Conservation (phyloP, 345 rosid species). For the Populus alba region DNA sequence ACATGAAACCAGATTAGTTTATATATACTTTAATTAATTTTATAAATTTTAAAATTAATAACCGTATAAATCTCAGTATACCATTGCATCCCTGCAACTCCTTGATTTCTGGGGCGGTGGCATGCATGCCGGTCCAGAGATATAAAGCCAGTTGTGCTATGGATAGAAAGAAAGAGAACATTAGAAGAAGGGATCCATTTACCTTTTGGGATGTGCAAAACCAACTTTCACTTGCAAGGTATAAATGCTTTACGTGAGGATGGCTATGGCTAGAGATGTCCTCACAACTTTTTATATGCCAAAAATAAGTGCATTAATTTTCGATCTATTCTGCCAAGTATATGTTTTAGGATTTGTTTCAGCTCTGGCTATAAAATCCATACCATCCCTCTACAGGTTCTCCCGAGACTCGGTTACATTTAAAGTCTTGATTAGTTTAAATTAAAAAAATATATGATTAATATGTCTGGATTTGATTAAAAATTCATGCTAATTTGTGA, state of each 20-base stretch:
- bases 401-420: too few relatives aligned
- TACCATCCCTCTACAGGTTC: too few relatives aligned
- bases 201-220: not conserved
- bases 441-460: too few relatives aligned
- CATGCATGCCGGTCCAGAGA: not conserved
- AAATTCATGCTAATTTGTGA: too few relatives aligned
- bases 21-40: fast-evolving
- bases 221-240: conserved; percentile 3
- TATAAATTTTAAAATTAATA: too few relatives aligned
- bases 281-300: not conserved
- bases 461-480: too few relatives aligned
- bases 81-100: not conserved
- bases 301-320: too few relatives aligned
- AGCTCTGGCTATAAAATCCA: too few relatives aligned
- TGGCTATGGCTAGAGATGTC: not conserved
- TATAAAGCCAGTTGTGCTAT: not conserved
- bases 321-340: too few relatives aligned
- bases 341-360: too few relatives aligned
- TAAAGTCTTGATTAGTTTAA: too few relatives aligned
- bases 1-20: fast-evolving
- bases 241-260: conserved; percentile 20
- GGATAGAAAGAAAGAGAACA: not conserved
- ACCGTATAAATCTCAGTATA: too few relatives aligned
- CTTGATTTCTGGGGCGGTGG: not conserved
- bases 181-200: not conserved